Conservation (phyloP, 108 stramenopile genomes). For the Asterionellopsis glacialis region DNA sequence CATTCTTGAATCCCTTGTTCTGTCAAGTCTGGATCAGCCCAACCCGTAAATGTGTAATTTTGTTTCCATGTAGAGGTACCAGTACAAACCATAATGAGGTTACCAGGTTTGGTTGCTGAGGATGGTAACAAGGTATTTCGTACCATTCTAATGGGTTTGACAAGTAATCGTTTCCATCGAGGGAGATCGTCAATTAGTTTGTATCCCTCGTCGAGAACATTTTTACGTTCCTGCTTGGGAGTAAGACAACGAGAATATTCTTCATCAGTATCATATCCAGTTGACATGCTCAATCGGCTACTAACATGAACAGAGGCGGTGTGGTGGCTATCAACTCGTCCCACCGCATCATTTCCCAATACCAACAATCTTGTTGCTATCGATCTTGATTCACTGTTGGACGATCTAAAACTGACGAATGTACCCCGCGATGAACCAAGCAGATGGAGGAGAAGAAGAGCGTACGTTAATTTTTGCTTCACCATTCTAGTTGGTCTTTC, state of each 20-base stretch:
- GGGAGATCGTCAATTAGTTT: not conserved
- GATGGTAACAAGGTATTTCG: not conserved
- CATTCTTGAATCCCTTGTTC: conserved; percentile 57
- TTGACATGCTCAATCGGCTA: too few relatives aligned
- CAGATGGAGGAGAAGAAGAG: too few relatives aligned
- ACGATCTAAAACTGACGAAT: too few relatives aligned
- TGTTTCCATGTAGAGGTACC: conserved; percentile 51
- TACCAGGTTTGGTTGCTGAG: conserved; percentile 49
- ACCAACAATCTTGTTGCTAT: too few relatives aligned
- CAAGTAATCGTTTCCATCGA: not conserved
- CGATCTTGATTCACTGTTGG: too few relatives aligned
- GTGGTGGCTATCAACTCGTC: too few relatives aligned
- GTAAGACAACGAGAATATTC: conserved; percentile 8
- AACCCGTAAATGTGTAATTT: conserved; percentile 77
- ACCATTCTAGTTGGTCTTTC: too few relatives aligned
- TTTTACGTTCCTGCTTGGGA: not conserved
- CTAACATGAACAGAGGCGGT: too few relatives aligned
- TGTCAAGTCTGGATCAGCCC: conserved; percentile 76
- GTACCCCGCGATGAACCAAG: too few relatives aligned
- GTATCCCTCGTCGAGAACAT: conserved; percentile 1
- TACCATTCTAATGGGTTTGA: not conserved
- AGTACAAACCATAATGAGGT: conserved; percentile 78
- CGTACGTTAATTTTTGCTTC: too few relatives aligned
- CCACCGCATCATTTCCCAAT: too few relatives aligned
- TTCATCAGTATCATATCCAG: conserved; percentile 3